Evolutionary conservation across 108 stramenopile genomes (phyloP), one percentile per base, ranked within the genome.

Genomic region (Nitzschia putrida): DNA sequence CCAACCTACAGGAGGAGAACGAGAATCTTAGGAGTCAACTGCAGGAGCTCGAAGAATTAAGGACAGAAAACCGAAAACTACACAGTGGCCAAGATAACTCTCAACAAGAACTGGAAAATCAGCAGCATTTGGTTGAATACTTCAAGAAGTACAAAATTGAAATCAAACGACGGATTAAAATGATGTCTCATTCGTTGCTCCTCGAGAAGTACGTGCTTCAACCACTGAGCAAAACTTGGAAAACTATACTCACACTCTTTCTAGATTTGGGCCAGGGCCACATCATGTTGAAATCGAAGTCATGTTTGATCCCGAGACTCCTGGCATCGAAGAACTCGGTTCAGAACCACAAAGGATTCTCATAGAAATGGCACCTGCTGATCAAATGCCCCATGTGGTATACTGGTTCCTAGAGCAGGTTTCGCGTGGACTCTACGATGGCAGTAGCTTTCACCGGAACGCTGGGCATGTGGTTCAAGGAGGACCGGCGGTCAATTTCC

Each of bases 401-500:
- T 80, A 89, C 47, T 80, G 85, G 69, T 96, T 96, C 69, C 54
- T 96, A 25, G 80, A 88, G 63, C 92, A 94, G 72, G 87, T 96
- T 39, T 66, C 80, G 52, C 85, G 80, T 23, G 69, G 68, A 24
- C 73, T 96, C 7, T 96, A 84, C 78, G 71, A 92, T 60, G 88
- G 84, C 3, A 76, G 71, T 54, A 61, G 78, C 26, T 87, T 95
- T 76, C 82, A 88, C 25, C 66, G 82, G 53, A 93, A 94, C 75
- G 86, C 91, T 8, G 71, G 59, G 1, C 95, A 96, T 70, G 87
- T 96, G 10, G 61, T 94, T 1, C 91, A 93, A 38, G 91, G 77
- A 37, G 88, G 88, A 29, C 85, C 92, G 18, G 64, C 66, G 7
- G 26, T 24, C 8, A 83, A 81, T 25, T 69, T 88, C 69, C 65